Conservation (phyloP, 768 basidiomycete genomes). For the Boletus rufocinnamomeus region DNA sequence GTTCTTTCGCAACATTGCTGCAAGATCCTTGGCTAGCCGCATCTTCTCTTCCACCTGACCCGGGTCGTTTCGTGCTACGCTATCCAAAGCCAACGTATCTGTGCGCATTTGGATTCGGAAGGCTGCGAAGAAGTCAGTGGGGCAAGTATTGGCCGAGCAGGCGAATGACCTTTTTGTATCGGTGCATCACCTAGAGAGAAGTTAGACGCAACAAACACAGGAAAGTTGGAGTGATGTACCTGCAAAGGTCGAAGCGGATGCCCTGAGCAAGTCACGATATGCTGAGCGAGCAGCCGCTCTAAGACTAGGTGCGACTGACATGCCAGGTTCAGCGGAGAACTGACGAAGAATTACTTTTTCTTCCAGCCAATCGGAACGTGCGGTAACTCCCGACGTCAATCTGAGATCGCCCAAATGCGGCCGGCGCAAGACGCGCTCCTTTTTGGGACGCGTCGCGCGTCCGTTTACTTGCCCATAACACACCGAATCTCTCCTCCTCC, state of each 20-base stretch:
- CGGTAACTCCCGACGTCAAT: conserved; percentile 28
- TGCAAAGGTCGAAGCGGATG: conserved; percentile 64
- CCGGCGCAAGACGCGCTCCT: conserved; percentile 43
- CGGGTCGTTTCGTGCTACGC: conserved; percentile 45
- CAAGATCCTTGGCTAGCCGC: conserved; percentile 68
- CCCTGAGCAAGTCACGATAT: conserved; percentile 71
- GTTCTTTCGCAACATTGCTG: conserved; percentile 73
- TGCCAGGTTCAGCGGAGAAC: conserved; percentile 21
- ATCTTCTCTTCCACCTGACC: conserved; percentile 54
- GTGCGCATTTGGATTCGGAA: conserved; percentile 69
- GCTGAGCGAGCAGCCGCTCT: conserved; percentile 69
- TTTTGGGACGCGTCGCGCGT: conserved; percentile 38
- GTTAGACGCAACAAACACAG: neutral
- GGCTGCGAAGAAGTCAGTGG: conserved; percentile 44
- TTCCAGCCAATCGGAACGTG: conserved; percentile 15
- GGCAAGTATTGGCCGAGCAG: neutral
- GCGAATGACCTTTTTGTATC: conserved; percentile 48
- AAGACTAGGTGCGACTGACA: conserved; percentile 59
- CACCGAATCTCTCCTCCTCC: conserved; percentile 29
- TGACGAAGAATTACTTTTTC: neutral
- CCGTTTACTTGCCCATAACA: conserved; percentile 29
- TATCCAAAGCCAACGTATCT: conserved; percentile 47
- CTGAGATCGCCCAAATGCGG: conserved; percentile 37
- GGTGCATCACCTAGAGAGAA: conserved; percentile 51
- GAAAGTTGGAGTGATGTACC: conserved; percentile 39